Evolutionary conservation across 2,329 filamentous ascomycete genomes (phyloP).

Genomic region (Gaeumannomyces sp.): DNA sequence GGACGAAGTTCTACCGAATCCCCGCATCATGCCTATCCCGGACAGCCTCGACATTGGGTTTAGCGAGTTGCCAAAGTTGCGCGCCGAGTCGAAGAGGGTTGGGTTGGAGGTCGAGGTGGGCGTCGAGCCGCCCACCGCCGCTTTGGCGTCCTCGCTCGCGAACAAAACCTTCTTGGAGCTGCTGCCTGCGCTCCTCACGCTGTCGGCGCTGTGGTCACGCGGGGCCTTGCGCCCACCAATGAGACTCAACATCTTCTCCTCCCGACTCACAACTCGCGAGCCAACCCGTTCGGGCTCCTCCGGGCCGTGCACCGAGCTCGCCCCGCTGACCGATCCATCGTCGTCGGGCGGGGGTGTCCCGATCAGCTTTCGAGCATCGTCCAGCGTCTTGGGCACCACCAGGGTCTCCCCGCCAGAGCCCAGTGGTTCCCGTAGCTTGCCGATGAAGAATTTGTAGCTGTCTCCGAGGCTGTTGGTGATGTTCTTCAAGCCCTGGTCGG

Average conservation of each 20-base stretch:
- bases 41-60: conserved; percentile 79
- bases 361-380: conserved; percentile 86
- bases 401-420: conserved; percentile 24
- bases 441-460: conserved; percentile 89
- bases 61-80: conserved; percentile 70
- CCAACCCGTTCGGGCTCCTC: conserved; percentile 25
- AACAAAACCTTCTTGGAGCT: conserved; percentile 49
- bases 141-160: conserved; percentile 28
- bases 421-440: conserved; percentile 69
- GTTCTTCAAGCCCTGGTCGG: conserved; percentile 86
- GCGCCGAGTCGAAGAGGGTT: conserved; percentile 71
- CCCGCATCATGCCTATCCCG: conserved; percentile 66
- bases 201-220: conserved; percentile 74
- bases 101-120: conserved; percentile 38
- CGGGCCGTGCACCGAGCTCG: conserved; percentile 40
- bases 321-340: conserved; percentile 52
- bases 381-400: conserved; percentile 77
- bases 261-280: conserved; percentile 26
- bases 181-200: conserved; percentile 56
- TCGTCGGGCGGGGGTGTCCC: conserved; percentile 62
- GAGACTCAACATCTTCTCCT: conserved; percentile 64
- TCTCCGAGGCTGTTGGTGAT: conserved; percentile 86
- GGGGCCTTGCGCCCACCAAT: conserved; percentile 52
- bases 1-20: conserved; percentile 58
- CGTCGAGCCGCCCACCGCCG: conserved; percentile 13